phyloP scores from a whole-genome alignment of 2,329 filamentous ascomycete species.

The Sporothrix inflata region DNA sequence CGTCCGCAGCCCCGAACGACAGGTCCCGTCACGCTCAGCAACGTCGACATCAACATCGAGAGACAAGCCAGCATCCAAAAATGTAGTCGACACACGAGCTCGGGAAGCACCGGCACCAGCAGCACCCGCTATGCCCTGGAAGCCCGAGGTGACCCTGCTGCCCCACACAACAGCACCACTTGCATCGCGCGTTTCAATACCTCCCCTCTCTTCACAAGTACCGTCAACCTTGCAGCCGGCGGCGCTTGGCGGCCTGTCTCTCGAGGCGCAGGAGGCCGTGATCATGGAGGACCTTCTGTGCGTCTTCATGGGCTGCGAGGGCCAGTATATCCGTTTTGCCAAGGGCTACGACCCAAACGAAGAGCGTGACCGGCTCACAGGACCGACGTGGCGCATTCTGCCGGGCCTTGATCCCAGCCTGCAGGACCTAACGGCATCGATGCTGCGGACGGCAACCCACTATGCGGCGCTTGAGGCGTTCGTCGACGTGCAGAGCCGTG shows the following conservation, averaged over 20 bases:
- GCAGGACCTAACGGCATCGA: constrained; percentile 81
- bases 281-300: constrained; percentile 91
- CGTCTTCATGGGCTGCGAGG: constrained; percentile 97
- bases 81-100: background rate
- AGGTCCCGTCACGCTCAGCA: constrained; percentile 42
- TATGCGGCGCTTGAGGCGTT: constrained; percentile 91
- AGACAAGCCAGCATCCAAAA: constrained; percentile 12
- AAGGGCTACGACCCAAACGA: constrained; percentile 80
- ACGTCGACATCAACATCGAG: constrained; percentile 41
- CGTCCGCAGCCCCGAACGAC: constrained; percentile 60
- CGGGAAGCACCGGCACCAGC: background rate
- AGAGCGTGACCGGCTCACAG: constrained; percentile 84
- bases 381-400: constrained; percentile 78
- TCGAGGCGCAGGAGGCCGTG: constrained; percentile 82
- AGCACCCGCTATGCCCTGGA: constrained; percentile 61
- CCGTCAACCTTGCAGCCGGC: constrained; percentile 70
- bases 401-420: constrained; percentile 88
- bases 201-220: constrained; percentile 73
- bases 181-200: constrained; percentile 59
- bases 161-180: constrained; percentile 70
- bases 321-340: constrained; percentile 90
- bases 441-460: constrained; percentile 93
- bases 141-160: constrained; percentile 75
- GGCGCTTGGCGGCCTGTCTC: constrained; percentile 69
- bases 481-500: constrained; percentile 89